These are phyloP conservation scores for Coemansia aciculifera DNA, from an alignment of 192 early-diverging fungal species.

Conservation along the genomic window DNA sequence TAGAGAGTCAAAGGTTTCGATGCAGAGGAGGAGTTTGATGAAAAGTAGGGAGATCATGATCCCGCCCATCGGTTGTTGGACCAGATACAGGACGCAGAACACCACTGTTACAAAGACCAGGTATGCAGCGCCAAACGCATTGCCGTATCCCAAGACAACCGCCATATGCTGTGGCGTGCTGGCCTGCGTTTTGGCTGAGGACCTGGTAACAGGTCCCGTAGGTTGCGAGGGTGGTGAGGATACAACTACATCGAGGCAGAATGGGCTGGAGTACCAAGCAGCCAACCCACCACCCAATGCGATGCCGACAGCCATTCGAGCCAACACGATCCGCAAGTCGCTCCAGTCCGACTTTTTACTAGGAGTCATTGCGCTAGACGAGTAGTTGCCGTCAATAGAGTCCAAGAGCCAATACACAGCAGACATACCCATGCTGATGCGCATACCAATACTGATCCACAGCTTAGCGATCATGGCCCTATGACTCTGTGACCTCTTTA, in stretches of 20 bases:
- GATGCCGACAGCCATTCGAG: conserved; percentile 60
- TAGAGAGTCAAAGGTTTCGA: conserved; percentile 57
- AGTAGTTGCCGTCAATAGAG: conserved; percentile 24
- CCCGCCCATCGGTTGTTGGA: conserved; percentile 83
- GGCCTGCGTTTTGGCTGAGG: background rate
- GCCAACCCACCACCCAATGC: conserved; percentile 55
- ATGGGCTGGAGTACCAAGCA: conserved; percentile 58
- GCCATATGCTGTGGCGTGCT: conserved; percentile 30
- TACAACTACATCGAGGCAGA: conserved; percentile 57
- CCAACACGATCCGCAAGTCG: conserved; percentile 55
- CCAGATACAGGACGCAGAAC: conserved; percentile 64
- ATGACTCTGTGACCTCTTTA: conserved; percentile 59
- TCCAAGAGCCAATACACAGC: conserved; percentile 62
- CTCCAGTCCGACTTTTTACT: conserved; percentile 22
- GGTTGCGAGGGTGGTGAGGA: background rate
- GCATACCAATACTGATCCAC: conserved; percentile 62
- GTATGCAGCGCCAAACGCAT: conserved; percentile 70
- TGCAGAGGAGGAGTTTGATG: conserved; percentile 44
- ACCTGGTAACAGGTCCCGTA: background rate
- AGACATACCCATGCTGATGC: conserved; percentile 57
- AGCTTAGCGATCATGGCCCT: conserved; percentile 51
- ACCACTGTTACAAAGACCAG: conserved; percentile 61
- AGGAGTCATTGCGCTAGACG: background rate
- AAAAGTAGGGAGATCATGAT: conserved; percentile 57
- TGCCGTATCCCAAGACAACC: conserved; percentile 61